Evolutionary conservation across 352 stramenopile genomes (phyloP), one percentile per base, ranked within the genome.

Genomic region (Pythium pyrilobum): DNA sequence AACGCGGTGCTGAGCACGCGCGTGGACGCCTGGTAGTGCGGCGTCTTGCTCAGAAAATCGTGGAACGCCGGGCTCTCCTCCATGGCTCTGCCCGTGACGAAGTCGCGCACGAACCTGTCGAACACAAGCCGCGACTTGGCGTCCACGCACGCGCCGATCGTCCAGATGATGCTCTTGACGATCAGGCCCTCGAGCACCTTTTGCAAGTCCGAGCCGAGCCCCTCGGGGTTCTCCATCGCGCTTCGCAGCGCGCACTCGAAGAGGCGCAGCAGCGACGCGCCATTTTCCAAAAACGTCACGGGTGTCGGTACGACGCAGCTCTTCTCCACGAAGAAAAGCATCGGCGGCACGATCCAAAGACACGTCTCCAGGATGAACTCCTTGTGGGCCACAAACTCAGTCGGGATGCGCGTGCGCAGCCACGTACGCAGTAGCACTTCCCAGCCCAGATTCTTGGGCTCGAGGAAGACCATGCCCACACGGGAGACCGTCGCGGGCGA

Each of bases 321-420:
- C 55, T 97, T 97, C 28, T 95, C 85, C 10, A 98, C 85, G 52
- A 97, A 97, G 55, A 94, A 97, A 13, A 96, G 72, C 57, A 95
- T 74, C 0, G 92, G 81, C 2, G 89, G 87, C 43, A 97, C 88
- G 34, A 97, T 71, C 85, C 90, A 97, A 13, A 87, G 74, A 59
- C 97, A 95, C 0, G 92, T 77, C 29, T 88, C 77, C 15, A 88
- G 61, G 3, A 96, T 62, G 54, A 81, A 82, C 24, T 64, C 63
- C 0, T 39, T 43, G 16, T 88, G 66, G 0, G 61, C 43, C 0
- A 45, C 55, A 25, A 85, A 75, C 11, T 71, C 59, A 0, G 48
- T 31, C 0, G 77, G 68, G 3, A 92, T 55, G 3, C 73, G 56
- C 7, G 73, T 89, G 1, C 68, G 74, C 3, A 97, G 52, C 91